phyloP scores from a whole-genome alignment of 345 rosid genomes.

The Erodium maritimum region DNA sequence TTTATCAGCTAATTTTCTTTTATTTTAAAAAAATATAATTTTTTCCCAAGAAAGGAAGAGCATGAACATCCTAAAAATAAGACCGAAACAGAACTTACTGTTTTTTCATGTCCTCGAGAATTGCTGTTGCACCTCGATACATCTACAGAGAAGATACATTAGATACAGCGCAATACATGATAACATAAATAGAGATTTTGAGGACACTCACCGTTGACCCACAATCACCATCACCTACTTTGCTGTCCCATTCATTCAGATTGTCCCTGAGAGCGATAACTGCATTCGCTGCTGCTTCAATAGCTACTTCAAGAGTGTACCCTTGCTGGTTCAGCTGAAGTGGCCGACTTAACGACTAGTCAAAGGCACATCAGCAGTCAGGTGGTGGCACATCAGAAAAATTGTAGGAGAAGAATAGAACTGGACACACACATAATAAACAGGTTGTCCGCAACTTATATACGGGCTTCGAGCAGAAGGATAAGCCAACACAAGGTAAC shows the following conservation, averaged over 20 bases:
- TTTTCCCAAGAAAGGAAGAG: no score
- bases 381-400: no score
- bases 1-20: no score
- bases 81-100: no score
- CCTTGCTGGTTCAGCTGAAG: slow-evolving; percentile 57
- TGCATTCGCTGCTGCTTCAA: slow-evolving; percentile 75
- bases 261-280: slow-evolving; percentile 46
- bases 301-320: slow-evolving; percentile 57
- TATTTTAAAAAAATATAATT: no score
- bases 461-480: no score
- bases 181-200: neutral
- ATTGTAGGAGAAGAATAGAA: no score
- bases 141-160: slow-evolving; percentile 27
- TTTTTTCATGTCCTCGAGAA: slow-evolving; percentile 79
- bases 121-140: slow-evolving; percentile 69
- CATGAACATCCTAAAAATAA: no score
- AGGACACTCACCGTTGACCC: slow-evolving; percentile 76
- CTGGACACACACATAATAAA: no score
- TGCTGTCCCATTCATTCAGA: slow-evolving; percentile 92
- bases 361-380: no score
- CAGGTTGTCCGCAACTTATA: no score
- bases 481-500: no score
- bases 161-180: neutral
- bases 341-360: slow-evolving; percentile 53
- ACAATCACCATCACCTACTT: slow-evolving; percentile 96